These are phyloP conservation scores for Vigna radiata DNA, from an alignment of 306 rosid species.

Conservation along the genomic window DNA sequence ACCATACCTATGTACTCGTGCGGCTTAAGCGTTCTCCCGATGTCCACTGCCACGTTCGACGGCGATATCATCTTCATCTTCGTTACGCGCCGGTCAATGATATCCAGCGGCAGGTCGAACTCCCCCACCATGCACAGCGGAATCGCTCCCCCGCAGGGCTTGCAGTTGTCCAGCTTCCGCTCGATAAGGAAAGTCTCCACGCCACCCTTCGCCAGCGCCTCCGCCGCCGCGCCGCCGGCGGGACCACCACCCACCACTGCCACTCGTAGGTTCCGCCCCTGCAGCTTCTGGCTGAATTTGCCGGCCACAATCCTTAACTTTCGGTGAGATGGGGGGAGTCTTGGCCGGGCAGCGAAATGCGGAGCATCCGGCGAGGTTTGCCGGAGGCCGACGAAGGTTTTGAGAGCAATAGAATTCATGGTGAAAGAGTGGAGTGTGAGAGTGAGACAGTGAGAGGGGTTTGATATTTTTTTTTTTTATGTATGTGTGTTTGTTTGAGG, in stretches of 20 bases:
- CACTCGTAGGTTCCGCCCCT: conserved; percentile 84
- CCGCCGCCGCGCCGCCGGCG: conserved; percentile 86
- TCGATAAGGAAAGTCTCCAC: conserved; percentile 84
- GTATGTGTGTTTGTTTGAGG: background rate
- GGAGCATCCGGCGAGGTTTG: conserved; percentile 67
- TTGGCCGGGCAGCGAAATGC: conserved; percentile 47
- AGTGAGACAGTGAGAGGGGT: background rate
- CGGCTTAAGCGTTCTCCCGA: conserved; percentile 83
- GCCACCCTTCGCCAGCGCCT: conserved; percentile 82
- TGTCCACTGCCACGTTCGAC: conserved; percentile 95
- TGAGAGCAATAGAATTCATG: conserved; percentile 83
- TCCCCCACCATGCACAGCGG: conserved; percentile 99
- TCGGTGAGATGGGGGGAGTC: conserved; percentile 44
- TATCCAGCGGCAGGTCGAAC: conserved; percentile 83
- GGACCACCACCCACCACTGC: conserved; percentile 95
- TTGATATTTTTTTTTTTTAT: background rate
- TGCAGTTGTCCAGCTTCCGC: conserved; percentile 93
- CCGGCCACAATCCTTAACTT: conserved; percentile 62
- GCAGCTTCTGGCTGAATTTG: conserved; percentile 67
- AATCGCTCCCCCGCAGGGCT: conserved; percentile 98
- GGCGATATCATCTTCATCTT: conserved; percentile 99
- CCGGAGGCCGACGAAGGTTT: conserved; percentile 92
- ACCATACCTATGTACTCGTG: conserved; percentile 99
- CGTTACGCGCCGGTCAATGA: conserved; percentile 93
- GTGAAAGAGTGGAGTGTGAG: conserved; percentile 1